Evolutionary conservation across 805 yeast genomes (phyloP).

Genomic region (Trichomonascus vanleenenianus): DNA sequence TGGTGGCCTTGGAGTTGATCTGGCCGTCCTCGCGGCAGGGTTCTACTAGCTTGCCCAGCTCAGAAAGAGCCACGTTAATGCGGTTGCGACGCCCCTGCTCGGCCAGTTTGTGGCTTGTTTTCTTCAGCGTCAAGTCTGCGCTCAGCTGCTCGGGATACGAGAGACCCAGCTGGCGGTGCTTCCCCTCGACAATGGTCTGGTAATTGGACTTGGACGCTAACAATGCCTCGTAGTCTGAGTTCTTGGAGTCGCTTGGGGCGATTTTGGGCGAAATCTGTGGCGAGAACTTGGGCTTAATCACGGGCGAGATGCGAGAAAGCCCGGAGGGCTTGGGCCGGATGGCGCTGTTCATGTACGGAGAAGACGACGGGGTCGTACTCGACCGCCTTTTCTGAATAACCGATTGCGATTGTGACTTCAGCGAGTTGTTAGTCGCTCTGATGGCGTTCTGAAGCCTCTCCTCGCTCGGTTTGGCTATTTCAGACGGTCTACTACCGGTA

Average conservation of each 20-base stretch:
- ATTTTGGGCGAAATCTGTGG: conserved; percentile 19
- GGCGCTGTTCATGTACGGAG: conserved; percentile 1
- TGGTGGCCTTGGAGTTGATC: conserved; percentile 83
- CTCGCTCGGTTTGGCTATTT: conserved; percentile 6
- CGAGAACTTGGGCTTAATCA: conserved; percentile 22
- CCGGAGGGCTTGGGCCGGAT: conserved; percentile 3
- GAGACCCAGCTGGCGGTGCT: conserved; percentile 34
- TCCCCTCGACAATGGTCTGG: conserved; percentile 37
- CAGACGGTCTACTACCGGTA: conserved; percentile 11
- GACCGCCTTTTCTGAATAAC: not conserved
- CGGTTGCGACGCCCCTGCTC: conserved; percentile 95
- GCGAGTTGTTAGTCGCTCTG: conserved; percentile 14
- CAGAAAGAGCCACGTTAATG: conserved; percentile 79
- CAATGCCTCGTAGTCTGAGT: conserved; percentile 17
- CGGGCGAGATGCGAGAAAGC: conserved; percentile 16
- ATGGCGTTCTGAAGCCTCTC: conserved; percentile 18
- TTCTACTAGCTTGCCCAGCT: conserved; percentile 62
- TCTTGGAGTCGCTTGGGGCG: conserved; percentile 11
- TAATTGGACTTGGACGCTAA: conserved; percentile 35
- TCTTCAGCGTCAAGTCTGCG: conserved; percentile 39
- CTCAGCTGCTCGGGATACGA: conserved; percentile 34
- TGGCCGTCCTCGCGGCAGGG: conserved; percentile 35
- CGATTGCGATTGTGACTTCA: not conserved
- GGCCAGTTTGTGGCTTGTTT: conserved; percentile 79
- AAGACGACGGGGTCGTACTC: not conserved